Conservation (phyloP, 2,329 filamentous ascomycete genomes). For the Pezicula radicicola region DNA sequence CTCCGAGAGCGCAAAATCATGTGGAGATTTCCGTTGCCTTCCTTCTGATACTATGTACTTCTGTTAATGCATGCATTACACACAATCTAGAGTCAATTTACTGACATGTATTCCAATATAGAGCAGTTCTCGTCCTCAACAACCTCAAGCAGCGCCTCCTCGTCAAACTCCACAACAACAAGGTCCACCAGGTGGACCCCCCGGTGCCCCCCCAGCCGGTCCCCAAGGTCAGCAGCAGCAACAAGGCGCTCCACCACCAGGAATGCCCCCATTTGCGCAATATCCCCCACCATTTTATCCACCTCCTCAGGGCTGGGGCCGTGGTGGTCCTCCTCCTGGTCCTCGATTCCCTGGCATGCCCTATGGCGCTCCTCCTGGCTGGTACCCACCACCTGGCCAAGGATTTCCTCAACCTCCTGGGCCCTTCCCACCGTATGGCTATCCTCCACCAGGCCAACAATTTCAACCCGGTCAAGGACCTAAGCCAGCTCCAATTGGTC, state of each 20-base stretch:
- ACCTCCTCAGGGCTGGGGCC: slow-evolving; percentile 50
- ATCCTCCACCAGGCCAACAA: slow-evolving; percentile 44
- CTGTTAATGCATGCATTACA: background rate
- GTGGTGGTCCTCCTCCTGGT: slow-evolving; percentile 50
- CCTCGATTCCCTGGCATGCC: slow-evolving; percentile 73
- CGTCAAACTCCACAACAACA: slow-evolving; percentile 10
- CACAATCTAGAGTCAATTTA: slow-evolving; percentile 6
- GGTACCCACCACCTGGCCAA: slow-evolving; percentile 74
- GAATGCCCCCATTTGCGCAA: slow-evolving; percentile 32
- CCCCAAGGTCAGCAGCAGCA: slow-evolving; percentile 10
- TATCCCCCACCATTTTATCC: slow-evolving; percentile 31
- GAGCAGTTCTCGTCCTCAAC: slow-evolving; percentile 34
- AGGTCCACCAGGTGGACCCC: slow-evolving; percentile 4
- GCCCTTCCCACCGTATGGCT: slow-evolving; percentile 42
- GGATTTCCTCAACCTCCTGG: slow-evolving; percentile 69
- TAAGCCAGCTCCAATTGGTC: slow-evolving; percentile 50
- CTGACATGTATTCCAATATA: slow-evolving; percentile 36
- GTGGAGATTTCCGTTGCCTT: slow-evolving; percentile 99
- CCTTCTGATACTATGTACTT: slow-evolving; percentile 73
- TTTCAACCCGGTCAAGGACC: slow-evolving; percentile 20
- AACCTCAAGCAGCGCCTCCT: slow-evolving; percentile 10
- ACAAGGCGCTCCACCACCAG: slow-evolving; percentile 10
- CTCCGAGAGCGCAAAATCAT: slow-evolving; percentile 92
- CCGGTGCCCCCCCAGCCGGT: slow-evolving; percentile 1
- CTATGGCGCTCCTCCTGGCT: slow-evolving; percentile 73